Evolutionary conservation across 75 land plant genomes (phyloP).

Genomic region (Sequoiadendron giganteum): DNA sequence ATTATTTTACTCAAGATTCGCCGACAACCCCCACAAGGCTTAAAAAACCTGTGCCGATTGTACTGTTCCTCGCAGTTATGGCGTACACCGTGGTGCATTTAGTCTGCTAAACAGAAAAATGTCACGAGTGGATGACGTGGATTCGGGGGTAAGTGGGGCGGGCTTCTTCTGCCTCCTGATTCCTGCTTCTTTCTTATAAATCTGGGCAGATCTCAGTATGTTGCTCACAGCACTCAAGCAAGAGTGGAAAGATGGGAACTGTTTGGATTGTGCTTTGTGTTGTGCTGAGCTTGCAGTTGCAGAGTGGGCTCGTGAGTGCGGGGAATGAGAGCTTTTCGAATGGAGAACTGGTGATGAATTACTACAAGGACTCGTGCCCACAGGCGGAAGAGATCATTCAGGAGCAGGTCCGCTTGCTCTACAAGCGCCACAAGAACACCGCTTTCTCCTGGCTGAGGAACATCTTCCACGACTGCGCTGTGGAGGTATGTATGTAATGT

Average conservation of each 20-base stretch:
- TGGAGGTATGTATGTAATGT: slow-evolving; percentile 27
- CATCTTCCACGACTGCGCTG: slow-evolving; percentile 91
- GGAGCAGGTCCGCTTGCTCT: slow-evolving; percentile 71
- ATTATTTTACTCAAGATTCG: too few relatives aligned
- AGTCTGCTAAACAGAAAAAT: too few relatives aligned
- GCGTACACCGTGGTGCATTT: too few relatives aligned
- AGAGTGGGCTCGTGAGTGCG: not conserved
- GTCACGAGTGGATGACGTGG: too few relatives aligned
- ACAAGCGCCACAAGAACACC: slow-evolving; percentile 87
- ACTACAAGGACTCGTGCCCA: slow-evolving; percentile 72
- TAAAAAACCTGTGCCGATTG: too few relatives aligned
- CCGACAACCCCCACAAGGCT: too few relatives aligned
- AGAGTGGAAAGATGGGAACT: not conserved
- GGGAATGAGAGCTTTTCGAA: not conserved
- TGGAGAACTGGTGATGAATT: slow-evolving; percentile 45
- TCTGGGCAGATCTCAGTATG: not conserved
- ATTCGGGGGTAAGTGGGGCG: too few relatives aligned
- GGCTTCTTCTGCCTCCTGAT: too few relatives aligned
- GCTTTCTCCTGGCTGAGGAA: slow-evolving; percentile 85
- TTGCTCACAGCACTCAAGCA: not conserved
- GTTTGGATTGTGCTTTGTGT: not conserved
- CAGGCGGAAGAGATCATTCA: slow-evolving; percentile 73
- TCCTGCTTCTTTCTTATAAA: not conserved
- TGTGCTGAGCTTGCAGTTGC: not conserved
- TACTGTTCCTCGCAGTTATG: too few relatives aligned